Percentiles rank a stretch among this genome's conserved stretches.
These are phyloP conservation scores for Globisporangium spiculum DNA, from an alignment of 352 stramenopile genomes.

Conservation along the genomic window DNA sequence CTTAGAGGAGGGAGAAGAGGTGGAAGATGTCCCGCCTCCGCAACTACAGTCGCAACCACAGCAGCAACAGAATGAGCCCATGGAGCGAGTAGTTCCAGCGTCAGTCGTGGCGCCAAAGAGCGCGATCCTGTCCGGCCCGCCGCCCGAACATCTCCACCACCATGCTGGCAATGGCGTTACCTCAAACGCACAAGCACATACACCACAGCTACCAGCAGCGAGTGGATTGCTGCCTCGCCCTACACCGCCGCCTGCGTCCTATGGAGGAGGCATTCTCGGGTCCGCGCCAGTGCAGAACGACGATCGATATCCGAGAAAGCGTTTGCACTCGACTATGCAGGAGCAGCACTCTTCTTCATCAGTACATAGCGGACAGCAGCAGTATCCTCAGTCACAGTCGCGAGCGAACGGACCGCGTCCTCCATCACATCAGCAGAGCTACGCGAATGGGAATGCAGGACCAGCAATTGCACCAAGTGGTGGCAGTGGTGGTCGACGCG, in stretches of 20 bases:
- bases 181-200: neutral
- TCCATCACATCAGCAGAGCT: constrained; percentile 8
- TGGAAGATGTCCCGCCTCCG: constrained; percentile 10
- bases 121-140: constrained; percentile 12
- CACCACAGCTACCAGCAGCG: neutral
- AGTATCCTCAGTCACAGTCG: neutral
- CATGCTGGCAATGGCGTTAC: neutral
- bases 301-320: constrained; percentile 23
- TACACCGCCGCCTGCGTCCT: neutral
- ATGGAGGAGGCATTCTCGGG: constrained; percentile 10
- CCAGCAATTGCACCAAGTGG: neutral
- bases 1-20: constrained; percentile 60
- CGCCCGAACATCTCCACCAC: constrained; percentile 9
- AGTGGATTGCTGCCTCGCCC: neutral
- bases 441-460: constrained; percentile 8
- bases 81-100: constrained; percentile 4
- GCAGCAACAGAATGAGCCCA: constrained; percentile 11
- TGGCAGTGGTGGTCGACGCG: neutral
- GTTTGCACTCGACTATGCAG: constrained; percentile 29
- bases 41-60: neutral
- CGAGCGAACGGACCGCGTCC: constrained; percentile 10
- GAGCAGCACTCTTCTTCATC: constrained; percentile 1
- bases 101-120: constrained; percentile 3
- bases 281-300: neutral
- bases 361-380: neutral